These are phyloP conservation scores for Zopfia rhizophila DNA, from an alignment of 2,329 filamentous ascomycete genomes.

Conservation along the genomic window DNA sequence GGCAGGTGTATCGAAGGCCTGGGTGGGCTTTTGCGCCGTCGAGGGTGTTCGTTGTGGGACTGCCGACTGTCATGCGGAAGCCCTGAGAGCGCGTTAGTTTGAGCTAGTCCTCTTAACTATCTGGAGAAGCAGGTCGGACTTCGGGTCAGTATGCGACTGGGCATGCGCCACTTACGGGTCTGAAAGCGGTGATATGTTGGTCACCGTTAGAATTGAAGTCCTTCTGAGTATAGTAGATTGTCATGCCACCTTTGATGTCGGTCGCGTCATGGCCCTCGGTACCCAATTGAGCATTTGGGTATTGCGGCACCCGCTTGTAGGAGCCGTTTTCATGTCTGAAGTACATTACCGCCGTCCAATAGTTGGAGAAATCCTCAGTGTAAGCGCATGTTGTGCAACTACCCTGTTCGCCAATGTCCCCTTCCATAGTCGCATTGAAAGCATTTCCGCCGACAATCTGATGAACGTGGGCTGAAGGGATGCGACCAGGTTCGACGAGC, in stretches of 20 bases:
- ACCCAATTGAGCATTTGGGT: conserved; percentile 36
- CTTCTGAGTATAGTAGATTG: conserved; percentile 45
- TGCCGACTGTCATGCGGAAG: conserved; percentile 46
- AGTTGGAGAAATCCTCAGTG: conserved; percentile 39
- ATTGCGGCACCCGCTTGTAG: conserved; percentile 38
- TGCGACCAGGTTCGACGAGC: conserved; percentile 24
- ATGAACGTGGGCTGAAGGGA: conserved; percentile 26
- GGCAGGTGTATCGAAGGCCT: conserved; percentile 33
- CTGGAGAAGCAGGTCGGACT: not conserved
- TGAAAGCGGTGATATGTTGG: conserved; percentile 35
- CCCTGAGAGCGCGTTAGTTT: conserved; percentile 28
- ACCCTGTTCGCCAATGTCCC: conserved; percentile 36
- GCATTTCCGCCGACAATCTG: conserved; percentile 31
- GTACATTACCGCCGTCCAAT: conserved; percentile 45
- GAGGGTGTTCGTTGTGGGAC: conserved; percentile 37
- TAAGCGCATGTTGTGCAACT: conserved; percentile 36
- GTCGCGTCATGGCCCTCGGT: conserved; percentile 28
- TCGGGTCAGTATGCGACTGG: not conserved
- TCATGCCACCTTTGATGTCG: conserved; percentile 45
- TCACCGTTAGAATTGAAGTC: conserved; percentile 47
- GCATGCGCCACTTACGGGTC: conserved; percentile 27
- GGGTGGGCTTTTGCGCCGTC: conserved; percentile 12
- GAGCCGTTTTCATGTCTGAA: conserved; percentile 40
- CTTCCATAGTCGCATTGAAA: conserved; percentile 28
- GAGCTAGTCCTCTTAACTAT: not conserved